Conservation (phyloP, 192 early-diverging fungal species). For the Podila epicladia region DNA sequence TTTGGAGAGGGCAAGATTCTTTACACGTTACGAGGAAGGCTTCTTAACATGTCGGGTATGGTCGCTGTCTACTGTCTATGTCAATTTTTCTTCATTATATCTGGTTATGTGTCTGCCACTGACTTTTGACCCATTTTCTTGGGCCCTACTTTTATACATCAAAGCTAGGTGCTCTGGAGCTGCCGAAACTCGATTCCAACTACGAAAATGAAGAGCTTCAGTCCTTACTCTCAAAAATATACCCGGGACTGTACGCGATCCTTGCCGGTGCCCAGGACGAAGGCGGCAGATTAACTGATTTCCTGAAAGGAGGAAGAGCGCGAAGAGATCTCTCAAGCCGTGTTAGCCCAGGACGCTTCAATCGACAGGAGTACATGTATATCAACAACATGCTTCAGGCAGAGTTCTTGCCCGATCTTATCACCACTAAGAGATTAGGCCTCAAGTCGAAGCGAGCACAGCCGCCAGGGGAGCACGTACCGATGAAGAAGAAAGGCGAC, state of each 20-base stretch:
- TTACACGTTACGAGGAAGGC: slow-evolving; percentile 35
- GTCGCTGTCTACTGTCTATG: too few relatives aligned
- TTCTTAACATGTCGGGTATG: slow-evolving; percentile 43
- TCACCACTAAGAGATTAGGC: slow-evolving; percentile 11
- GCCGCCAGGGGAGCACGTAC: background rate
- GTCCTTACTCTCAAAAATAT: slow-evolving; percentile 6
- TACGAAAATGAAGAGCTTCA: slow-evolving; percentile 33
- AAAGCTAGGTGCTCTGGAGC: slow-evolving; percentile 30
- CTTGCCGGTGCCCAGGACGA: slow-evolving; percentile 30
- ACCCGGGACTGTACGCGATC: slow-evolving; percentile 21
- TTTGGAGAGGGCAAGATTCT: slow-evolving; percentile 40
- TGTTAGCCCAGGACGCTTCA: slow-evolving; percentile 41
- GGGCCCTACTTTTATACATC: background rate
- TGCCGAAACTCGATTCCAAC: background rate
- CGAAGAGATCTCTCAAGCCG: slow-evolving; percentile 15
- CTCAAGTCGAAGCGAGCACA: background rate
- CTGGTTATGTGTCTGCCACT: background rate
- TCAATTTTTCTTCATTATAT: background rate
- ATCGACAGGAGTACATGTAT: slow-evolving; percentile 7
- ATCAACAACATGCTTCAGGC: slow-evolving; percentile 22
- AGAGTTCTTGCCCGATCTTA: slow-evolving; percentile 40
- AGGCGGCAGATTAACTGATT: slow-evolving; percentile 18
- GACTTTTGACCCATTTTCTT: background rate
- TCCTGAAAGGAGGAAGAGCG: slow-evolving; percentile 23
- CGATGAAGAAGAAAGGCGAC: slow-evolving; percentile 26